Evolutionary conservation across 495 filamentous ascomycete species (phyloP).

Genomic region (Apodospora peruviana): DNA sequence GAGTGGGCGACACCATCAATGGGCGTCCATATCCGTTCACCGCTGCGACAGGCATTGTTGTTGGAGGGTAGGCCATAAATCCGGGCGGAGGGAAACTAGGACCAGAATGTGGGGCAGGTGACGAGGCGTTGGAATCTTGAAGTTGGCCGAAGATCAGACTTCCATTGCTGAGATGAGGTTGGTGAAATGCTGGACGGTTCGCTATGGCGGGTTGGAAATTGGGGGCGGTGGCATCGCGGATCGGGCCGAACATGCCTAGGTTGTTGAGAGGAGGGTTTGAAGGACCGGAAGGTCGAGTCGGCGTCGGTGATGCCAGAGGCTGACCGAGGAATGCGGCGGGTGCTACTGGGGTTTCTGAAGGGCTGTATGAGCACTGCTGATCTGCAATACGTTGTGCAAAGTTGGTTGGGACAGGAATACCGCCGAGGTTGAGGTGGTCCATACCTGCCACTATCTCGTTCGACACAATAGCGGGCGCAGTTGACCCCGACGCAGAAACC

Average conservation of each 20-base stretch:
- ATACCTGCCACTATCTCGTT: slow-evolving; percentile 10
- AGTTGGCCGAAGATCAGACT: slow-evolving; percentile 40
- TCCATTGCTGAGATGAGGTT: slow-evolving; percentile 37
- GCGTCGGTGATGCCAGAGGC: slow-evolving; percentile 4
- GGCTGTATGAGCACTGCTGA: slow-evolving; percentile 7
- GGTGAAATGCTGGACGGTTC: slow-evolving; percentile 19
- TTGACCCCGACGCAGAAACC: neutral
- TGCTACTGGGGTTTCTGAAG: slow-evolving; percentile 11
- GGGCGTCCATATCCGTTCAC: slow-evolving; percentile 31
- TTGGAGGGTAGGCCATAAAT: slow-evolving; percentile 24
- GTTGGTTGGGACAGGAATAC: neutral
- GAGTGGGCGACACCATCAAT: slow-evolving; percentile 24
- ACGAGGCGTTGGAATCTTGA: slow-evolving; percentile 43
- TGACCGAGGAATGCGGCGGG: slow-evolving; percentile 2
- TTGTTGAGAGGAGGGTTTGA: slow-evolving; percentile 4
- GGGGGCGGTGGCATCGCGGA: slow-evolving; percentile 5
- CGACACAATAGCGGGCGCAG: neutral
- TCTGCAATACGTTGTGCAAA: neutral
- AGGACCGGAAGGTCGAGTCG: slow-evolving; percentile 6
- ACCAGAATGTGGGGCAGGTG: slow-evolving; percentile 36
- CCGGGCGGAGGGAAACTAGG: slow-evolving; percentile 31
- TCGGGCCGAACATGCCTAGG: neutral
- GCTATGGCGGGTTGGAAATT: slow-evolving; percentile 8
- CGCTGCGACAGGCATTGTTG: slow-evolving; percentile 25
- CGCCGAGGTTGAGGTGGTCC: neutral